Evolutionary conservation across 805 yeast species (phyloP).

Genomic region (Yarrowia divulgata): DNA sequence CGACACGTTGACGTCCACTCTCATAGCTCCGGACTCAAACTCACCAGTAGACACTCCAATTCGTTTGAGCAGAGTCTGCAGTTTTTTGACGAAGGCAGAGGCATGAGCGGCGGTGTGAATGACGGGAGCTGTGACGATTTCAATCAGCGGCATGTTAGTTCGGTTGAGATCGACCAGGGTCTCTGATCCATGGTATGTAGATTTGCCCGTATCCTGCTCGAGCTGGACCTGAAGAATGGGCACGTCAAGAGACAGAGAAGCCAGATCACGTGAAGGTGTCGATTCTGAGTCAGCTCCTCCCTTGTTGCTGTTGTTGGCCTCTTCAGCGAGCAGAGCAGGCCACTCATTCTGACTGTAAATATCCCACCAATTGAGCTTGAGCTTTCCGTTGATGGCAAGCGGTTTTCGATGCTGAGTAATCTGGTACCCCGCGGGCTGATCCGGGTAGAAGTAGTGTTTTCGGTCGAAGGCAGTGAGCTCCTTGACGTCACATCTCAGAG

Average conservation of each 20-base stretch:
- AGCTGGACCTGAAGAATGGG: conserved; percentile 81
- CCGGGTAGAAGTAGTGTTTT: conserved; percentile 95
- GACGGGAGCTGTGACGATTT: conserved; percentile 91
- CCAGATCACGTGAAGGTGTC: conserved; percentile 44
- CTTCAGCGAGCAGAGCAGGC: not conserved
- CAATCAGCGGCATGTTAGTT: conserved; percentile 85
- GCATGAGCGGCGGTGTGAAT: conserved; percentile 72
- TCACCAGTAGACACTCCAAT: conserved; percentile 85
- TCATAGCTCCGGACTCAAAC: conserved; percentile 90
- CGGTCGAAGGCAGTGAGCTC: conserved; percentile 77
- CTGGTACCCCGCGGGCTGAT: conserved; percentile 96
- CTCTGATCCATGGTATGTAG: conserved; percentile 57
- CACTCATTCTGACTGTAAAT: conserved; percentile 51
- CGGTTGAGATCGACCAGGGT: conserved; percentile 80
- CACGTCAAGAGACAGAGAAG: conserved; percentile 54
- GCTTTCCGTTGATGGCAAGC: conserved; percentile 69
- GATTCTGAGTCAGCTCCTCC: not conserved
- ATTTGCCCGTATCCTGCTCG: conserved; percentile 94
- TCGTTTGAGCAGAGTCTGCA: conserved; percentile 72
- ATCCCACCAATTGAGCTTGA: conserved; percentile 63
- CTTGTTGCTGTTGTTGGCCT: conserved; percentile 2
- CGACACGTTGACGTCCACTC: conserved; percentile 94
- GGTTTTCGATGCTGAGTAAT: conserved; percentile 90
- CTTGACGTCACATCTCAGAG: conserved; percentile 67
- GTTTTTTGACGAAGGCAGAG: conserved; percentile 78